phyloP scores from a whole-genome alignment of 1,139 yeast species.

The Kluyveromyces marxianus region DNA sequence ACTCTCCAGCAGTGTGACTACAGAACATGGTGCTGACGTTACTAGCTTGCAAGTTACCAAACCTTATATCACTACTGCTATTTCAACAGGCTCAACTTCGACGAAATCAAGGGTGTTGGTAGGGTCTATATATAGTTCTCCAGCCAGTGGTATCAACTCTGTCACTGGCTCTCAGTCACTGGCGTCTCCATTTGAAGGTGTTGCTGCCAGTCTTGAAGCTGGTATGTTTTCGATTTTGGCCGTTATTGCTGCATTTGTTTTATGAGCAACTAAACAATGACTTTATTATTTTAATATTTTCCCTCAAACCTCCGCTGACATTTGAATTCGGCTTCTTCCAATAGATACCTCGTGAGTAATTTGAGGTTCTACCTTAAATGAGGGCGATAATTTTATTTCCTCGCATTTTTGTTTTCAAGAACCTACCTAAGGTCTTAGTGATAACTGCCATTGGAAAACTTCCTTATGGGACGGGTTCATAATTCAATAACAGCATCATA shows the following conservation, averaged over 20 bases:
- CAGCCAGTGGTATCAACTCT: not conserved
- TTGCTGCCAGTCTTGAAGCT: constrained; percentile 1
- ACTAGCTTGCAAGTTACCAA: too few relatives aligned
- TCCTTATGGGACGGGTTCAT: too few relatives aligned
- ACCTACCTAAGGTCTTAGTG: too few relatives aligned
- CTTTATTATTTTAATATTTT: not conserved
- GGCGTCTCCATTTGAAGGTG: constrained; percentile 1
- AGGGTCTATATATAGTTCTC: not conserved
- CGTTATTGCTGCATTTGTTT: constrained; percentile 1
- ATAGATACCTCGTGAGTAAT: too few relatives aligned
- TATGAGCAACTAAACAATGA: not conserved
- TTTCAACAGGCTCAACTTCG: not conserved
- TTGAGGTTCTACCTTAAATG: too few relatives aligned
- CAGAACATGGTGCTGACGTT: not conserved
- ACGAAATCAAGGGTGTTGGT: too few relatives aligned
- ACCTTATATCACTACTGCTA: not conserved
- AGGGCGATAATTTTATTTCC: too few relatives aligned
- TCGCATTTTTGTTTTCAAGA: too few relatives aligned
- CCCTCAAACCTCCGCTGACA: not conserved
- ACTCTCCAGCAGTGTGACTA: not conserved
- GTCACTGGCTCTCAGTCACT: not conserved
- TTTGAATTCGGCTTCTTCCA: too few relatives aligned
- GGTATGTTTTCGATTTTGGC: not conserved
- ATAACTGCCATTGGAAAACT: too few relatives aligned
- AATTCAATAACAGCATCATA: too few relatives aligned